Conservation (phyloP, 306 rosid species). For the Ziziphus jujuba region DNA sequence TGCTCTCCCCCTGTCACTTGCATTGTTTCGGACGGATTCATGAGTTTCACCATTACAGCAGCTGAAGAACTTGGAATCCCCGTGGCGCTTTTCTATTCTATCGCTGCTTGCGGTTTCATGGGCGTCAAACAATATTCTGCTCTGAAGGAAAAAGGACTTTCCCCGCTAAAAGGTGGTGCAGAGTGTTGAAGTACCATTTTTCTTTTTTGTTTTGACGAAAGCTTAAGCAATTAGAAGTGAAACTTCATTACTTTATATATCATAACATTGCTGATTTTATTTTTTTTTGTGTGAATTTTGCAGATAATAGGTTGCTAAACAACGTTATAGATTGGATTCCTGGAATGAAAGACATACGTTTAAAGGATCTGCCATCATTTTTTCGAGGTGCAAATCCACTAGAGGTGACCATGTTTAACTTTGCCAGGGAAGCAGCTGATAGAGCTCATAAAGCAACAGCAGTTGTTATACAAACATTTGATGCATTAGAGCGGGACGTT, state of each 20-base stretch:
- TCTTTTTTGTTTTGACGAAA: too few species aligned
- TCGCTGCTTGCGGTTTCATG: conserved; percentile 1
- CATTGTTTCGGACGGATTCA: conserved; percentile 8
- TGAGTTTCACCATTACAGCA: background rate
- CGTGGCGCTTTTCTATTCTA: background rate
- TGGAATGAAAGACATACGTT: background rate
- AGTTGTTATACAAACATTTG: background rate
- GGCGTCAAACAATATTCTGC: background rate
- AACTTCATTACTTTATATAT: too few species aligned
- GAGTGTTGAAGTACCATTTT: too few species aligned
- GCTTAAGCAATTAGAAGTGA: too few species aligned
- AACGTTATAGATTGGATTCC: conserved; percentile 20
- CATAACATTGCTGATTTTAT: too few species aligned
- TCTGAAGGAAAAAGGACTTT: conserved; percentile 3
- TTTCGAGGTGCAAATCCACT: background rate
- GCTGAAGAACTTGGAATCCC: background rate
- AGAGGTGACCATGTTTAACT: background rate
- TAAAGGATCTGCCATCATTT: conserved; percentile 7
- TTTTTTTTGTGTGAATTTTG: too few species aligned
- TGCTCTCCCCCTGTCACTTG: background rate
- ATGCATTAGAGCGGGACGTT: background rate
- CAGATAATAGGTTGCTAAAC: conserved; percentile 20
- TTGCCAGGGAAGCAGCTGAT: background rate
- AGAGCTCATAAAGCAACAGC: background rate
- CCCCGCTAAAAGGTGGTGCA: conserved; percentile 17